Conservation (phyloP, 306 rosid genomes). For the Castanopsis chinensis region DNA sequence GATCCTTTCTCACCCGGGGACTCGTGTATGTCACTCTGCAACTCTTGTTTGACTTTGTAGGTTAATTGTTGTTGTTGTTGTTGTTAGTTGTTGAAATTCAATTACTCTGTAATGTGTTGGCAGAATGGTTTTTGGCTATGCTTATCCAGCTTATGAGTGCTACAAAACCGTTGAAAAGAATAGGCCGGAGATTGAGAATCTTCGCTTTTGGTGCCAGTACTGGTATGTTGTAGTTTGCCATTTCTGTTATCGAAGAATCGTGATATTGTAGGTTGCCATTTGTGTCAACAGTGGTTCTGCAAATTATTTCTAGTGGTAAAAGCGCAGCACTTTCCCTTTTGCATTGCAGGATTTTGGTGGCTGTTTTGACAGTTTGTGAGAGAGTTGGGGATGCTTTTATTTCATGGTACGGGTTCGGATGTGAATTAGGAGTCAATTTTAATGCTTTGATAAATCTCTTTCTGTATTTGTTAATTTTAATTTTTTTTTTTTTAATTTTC, state of each 20-base stretch:
- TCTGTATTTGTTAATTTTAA: neutral
- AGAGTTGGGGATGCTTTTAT: conserved; percentile 77
- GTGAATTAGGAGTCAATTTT: conserved; percentile 7
- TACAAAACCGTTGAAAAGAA: conserved; percentile 80
- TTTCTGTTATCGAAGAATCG: neutral
- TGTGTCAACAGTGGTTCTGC: neutral
- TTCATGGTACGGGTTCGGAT: conserved; percentile 64
- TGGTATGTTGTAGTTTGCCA: conserved; percentile 43
- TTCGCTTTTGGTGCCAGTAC: conserved; percentile 94
- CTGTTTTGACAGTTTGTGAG: conserved; percentile 77
- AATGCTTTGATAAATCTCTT: neutral
- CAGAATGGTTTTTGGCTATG: conserved; percentile 91
- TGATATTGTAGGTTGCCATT: conserved; percentile 16
- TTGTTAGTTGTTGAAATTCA: conserved; percentile 12
- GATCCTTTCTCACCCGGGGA: conserved; percentile 77
- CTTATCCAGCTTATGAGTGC: conserved; percentile 94
- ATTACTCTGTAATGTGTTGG: conserved; percentile 12
- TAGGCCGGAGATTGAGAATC: conserved; percentile 78
- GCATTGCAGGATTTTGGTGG: conserved; percentile 84
- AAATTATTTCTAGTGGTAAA: neutral
- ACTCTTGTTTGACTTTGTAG: conserved; percentile 5
- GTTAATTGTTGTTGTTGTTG: neutral
- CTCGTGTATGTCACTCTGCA: conserved; percentile 61
- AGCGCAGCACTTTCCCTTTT: neutral
- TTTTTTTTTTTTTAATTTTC: conserved; percentile 2